These are phyloP conservation scores for Pichia gijzeniarum DNA, from an alignment of 805 yeast genomes.

Conservation along the genomic window DNA sequence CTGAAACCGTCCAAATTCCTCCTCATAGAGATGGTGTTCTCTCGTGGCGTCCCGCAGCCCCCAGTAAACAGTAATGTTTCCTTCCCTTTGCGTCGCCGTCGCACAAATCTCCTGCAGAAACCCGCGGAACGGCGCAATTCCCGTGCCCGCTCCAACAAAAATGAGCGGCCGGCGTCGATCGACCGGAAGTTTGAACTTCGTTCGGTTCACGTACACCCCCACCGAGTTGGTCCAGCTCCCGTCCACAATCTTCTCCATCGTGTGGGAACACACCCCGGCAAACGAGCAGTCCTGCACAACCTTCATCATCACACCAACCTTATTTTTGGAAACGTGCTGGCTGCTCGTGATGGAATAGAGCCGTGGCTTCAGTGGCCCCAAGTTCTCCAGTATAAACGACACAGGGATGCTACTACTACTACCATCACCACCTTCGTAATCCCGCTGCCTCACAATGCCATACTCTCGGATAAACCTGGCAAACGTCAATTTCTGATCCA, in stretches of 20 bases:
- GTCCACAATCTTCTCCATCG: conserved; percentile 59
- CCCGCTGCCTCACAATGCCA: conserved; percentile 39
- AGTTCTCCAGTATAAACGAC: conserved; percentile 69
- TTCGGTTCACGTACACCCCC: conserved; percentile 83
- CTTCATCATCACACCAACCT: conserved; percentile 72
- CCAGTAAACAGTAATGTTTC: conserved; percentile 61
- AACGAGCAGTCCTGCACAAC: conserved; percentile 53
- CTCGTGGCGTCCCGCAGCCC: conserved; percentile 54
- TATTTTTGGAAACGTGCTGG: conserved; percentile 48
- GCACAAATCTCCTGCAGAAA: conserved; percentile 65
- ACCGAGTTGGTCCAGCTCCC: conserved; percentile 45
- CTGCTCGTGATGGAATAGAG: conserved; percentile 92
- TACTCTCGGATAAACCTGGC: conserved; percentile 59
- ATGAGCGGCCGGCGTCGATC: conserved; percentile 73
- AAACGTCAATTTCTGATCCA: conserved; percentile 50
- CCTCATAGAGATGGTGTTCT: conserved; percentile 64
- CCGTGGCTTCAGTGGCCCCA: conserved; percentile 79
- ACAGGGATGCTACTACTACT: conserved; percentile 77
- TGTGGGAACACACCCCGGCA: conserved; percentile 81
- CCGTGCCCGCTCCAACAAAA: conserved; percentile 94
- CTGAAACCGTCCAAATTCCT: conserved; percentile 73
- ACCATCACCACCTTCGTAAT: no score
- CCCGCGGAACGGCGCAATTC: conserved; percentile 94
- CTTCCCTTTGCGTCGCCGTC: conserved; percentile 40
- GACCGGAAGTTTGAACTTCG: conserved; percentile 85